These are phyloP conservation scores for Dryadomyces quercus-mongolicae DNA, from an alignment of 2,329 filamentous ascomycete genomes.

Conservation along the genomic window DNA sequence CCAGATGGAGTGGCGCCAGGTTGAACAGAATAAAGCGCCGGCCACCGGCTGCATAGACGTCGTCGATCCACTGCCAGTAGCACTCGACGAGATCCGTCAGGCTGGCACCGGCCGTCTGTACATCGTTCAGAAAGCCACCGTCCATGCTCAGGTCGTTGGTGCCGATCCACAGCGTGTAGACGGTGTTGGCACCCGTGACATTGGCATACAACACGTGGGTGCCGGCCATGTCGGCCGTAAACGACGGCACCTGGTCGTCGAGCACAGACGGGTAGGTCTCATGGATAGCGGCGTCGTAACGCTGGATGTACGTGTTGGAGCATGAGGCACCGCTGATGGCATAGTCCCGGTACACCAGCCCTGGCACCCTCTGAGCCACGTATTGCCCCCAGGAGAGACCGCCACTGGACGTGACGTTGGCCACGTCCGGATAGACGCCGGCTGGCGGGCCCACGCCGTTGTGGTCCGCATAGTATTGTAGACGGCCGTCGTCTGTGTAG, in stretches of 20 bases:
- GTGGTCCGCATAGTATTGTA: conserved; percentile 48
- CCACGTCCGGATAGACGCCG: conserved; percentile 34
- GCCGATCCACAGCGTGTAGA: conserved; percentile 70
- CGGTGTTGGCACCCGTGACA: conserved; percentile 43
- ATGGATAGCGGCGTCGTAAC: conserved; percentile 56
- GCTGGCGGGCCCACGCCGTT: conserved; percentile 49
- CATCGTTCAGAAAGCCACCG: conserved; percentile 51
- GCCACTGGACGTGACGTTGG: conserved; percentile 46
- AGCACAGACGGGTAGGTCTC: conserved; percentile 48
- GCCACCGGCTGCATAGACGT: conserved; percentile 52
- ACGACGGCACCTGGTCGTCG: conserved; percentile 49
- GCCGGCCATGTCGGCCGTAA: conserved; percentile 32
- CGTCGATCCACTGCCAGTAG: conserved; percentile 46
- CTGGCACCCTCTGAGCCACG: conserved; percentile 46
- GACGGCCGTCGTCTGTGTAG: conserved; percentile 61
- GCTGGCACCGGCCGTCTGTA: conserved; percentile 44
- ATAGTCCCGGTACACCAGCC: conserved; percentile 24
- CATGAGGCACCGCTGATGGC: background rate
- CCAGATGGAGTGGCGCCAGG: conserved; percentile 51
- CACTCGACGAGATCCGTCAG: conserved; percentile 57
- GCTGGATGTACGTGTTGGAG: conserved; percentile 17
- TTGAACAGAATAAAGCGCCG: conserved; percentile 65
- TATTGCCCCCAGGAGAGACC: conserved; percentile 59
- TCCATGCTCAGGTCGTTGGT: conserved; percentile 63
- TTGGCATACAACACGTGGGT: conserved; percentile 29